Evolutionary conservation across 1,284 basidiomycete genomes (phyloP).

Genomic region (Ganoderma leucocontextum): DNA sequence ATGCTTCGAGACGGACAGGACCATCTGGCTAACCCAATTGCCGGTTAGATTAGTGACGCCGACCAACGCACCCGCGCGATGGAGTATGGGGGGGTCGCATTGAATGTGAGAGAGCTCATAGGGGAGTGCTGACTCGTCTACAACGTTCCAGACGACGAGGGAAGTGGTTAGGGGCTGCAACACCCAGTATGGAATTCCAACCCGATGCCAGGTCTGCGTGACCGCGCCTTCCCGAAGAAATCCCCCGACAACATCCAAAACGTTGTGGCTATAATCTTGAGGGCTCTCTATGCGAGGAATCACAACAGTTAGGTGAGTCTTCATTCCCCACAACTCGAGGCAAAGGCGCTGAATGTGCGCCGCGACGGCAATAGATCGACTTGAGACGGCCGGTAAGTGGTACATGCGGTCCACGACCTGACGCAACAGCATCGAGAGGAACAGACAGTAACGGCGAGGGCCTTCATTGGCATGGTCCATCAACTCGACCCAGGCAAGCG

Average conservation of each 20-base stretch:
- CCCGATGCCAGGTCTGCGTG: neutral
- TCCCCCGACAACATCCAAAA: conserved; percentile 10
- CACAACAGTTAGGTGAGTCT: neutral
- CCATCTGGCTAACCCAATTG: neutral
- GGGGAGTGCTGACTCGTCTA: neutral
- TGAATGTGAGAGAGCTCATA: neutral
- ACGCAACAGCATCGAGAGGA: conserved; percentile 8
- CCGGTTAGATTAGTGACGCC: conserved; percentile 1
- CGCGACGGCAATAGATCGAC: conserved; percentile 1
- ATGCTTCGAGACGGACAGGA: neutral
- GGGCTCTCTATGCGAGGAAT: neutral
- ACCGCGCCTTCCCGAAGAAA: conserved; percentile 5
- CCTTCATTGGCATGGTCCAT: neutral
- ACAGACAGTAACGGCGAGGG: neutral
- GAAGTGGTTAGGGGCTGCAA: conserved; percentile 5
- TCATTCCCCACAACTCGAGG: conserved; percentile 12
- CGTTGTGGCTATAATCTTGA: neutral
- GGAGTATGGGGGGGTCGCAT: conserved; percentile 7
- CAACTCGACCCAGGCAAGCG: neutral
- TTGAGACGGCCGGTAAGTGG: neutral
- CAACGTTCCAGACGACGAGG: conserved; percentile 7
- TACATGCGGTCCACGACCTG: conserved; percentile 5
- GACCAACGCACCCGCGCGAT: neutral
- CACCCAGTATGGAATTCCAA: conserved; percentile 16
- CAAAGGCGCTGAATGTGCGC: conserved; percentile 14